Evolutionary conservation across 2,329 filamentous ascomycete species (phyloP).

Genomic region (Ceratocystiopsis brevicomis): DNA sequence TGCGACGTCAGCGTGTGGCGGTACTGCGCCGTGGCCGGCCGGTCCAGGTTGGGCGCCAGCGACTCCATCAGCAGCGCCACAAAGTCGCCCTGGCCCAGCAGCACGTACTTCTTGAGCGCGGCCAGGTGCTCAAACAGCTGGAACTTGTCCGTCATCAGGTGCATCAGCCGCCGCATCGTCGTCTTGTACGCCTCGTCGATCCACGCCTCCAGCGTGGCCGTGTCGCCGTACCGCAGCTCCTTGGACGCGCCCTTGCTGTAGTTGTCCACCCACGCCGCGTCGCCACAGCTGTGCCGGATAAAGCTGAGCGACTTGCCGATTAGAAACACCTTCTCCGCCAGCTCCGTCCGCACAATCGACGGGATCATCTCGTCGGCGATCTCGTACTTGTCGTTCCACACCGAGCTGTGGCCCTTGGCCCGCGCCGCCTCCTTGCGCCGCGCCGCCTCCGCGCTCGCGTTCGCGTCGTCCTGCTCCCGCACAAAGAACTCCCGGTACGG

Average conservation of each 20-base stretch:
- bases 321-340: conserved; percentile 88
- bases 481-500: conserved; percentile 94
- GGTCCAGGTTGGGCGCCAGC: conserved; percentile 75
- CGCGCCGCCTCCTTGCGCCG: conserved; percentile 22
- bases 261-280: conserved; percentile 84
- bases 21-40: conserved; percentile 91
- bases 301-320: conserved; percentile 98
- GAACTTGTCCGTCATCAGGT: conserved; percentile 90
- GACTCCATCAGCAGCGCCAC: conserved; percentile 96
- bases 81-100: conserved; percentile 91
- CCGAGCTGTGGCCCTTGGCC: conserved; percentile 55
- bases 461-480: conserved; percentile 49
- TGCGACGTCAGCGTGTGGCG: conserved; percentile 95
- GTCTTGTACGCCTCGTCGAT: conserved; percentile 97
- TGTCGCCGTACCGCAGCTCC: conserved; percentile 82
- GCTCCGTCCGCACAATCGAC: conserved; percentile 80
- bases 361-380: conserved; percentile 73
- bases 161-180: conserved; percentile 86
- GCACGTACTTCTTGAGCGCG: conserved; percentile 83
- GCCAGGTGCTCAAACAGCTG: conserved; percentile 81
- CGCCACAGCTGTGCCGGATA: conserved; percentile 85
- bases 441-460: conserved; percentile 16
- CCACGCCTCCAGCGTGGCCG: conserved; percentile 72
- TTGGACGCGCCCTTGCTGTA: conserved; percentile 89
- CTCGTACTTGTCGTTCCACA: conserved; percentile 97